Percentiles rank a stretch among this genome's conserved stretches.
Evolutionary conservation across 176 grass and related monocot genomes (phyloP).

Genomic region (Tillandsia leiboldiana): DNA sequence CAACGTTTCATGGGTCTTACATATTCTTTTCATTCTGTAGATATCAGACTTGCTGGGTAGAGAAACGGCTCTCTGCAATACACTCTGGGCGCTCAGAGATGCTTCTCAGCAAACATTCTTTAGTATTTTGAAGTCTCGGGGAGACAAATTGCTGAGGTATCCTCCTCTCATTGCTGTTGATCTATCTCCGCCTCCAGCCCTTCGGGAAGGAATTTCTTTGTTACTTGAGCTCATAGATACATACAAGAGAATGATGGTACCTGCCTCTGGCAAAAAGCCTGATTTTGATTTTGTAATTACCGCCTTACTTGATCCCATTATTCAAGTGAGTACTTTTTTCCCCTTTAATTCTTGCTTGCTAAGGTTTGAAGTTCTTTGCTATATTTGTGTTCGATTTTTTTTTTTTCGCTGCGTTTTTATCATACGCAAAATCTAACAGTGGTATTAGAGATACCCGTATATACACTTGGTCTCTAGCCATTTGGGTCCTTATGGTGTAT

Average conservation of each 20-base stretch:
- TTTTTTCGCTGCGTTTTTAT: background rate
- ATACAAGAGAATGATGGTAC: slow-evolving; percentile 88
- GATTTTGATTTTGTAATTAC: slow-evolving; percentile 84
- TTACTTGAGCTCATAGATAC: slow-evolving; percentile 88
- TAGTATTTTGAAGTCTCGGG: slow-evolving; percentile 73
- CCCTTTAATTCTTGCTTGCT: too few species aligned
- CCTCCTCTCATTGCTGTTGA: slow-evolving; percentile 87
- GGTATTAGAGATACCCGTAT: too few species aligned
- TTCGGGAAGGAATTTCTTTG: slow-evolving; percentile 77
- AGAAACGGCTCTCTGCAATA: slow-evolving; percentile 76
- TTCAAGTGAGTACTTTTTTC: slow-evolving; percentile 51
- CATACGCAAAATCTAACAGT: background rate
- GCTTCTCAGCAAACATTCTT: slow-evolving; percentile 80
- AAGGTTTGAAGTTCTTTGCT: too few species aligned
- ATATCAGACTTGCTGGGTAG: slow-evolving; percentile 86
- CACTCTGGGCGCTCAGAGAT: slow-evolving; percentile 75
- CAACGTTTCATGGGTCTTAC: slow-evolving; percentile 4
- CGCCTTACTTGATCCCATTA: slow-evolving; percentile 86
- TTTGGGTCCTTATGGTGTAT: too few species aligned
- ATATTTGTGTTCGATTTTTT: background rate
- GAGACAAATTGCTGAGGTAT: slow-evolving; percentile 77
- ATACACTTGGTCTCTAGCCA: too few species aligned
- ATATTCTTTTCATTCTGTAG: slow-evolving; percentile 37
- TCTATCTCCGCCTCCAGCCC: slow-evolving; percentile 73
- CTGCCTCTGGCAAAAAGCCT: slow-evolving; percentile 76